phyloP scores from a whole-genome alignment of 352 stramenopile genomes.

The Pythium aquatile region DNA sequence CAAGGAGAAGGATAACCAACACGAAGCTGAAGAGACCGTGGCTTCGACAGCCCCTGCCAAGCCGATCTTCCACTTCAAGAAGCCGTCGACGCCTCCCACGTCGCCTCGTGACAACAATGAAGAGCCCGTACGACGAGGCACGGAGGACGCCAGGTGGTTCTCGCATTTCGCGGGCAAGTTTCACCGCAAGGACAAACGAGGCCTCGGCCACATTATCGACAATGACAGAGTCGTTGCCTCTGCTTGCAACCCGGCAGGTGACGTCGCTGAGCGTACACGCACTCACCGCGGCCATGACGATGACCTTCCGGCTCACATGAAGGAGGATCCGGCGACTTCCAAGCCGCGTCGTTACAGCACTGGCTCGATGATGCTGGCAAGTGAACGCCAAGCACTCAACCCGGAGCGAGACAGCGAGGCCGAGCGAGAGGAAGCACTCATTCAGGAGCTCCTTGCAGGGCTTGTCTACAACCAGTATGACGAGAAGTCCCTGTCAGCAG shows the following conservation, averaged over 20 bases:
- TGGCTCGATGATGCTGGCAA: constrained; percentile 14
- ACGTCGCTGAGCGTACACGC: not conserved
- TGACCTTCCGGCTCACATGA: constrained; percentile 3
- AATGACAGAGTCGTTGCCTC: not conserved
- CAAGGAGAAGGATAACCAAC: not conserved
- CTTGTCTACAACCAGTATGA: constrained; percentile 8
- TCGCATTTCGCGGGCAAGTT: constrained; percentile 11
- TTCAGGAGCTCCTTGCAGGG: constrained; percentile 13
- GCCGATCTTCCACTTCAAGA: constrained; percentile 19
- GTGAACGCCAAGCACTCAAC: not conserved
- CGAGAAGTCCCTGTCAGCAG: not conserved
- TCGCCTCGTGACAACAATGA: not conserved
- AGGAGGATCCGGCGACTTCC: constrained; percentile 1
- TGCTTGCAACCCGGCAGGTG: not conserved
- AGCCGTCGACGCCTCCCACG: not conserved
- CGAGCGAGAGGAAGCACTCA: constrained; percentile 14
- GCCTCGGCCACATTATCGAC: not conserved
- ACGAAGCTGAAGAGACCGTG: not conserved
- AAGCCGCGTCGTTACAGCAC: constrained; percentile 19
- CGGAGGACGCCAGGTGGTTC: constrained; percentile 8
- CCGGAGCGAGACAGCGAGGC: constrained; percentile 7
- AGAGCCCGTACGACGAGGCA: not conserved
- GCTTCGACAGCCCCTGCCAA: not conserved
- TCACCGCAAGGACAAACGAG: not conserved
- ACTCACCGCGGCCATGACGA: not conserved